Evolutionary conservation across 2,329 filamentous ascomycete genomes (phyloP).

Genomic region (Exophiala sp.): DNA sequence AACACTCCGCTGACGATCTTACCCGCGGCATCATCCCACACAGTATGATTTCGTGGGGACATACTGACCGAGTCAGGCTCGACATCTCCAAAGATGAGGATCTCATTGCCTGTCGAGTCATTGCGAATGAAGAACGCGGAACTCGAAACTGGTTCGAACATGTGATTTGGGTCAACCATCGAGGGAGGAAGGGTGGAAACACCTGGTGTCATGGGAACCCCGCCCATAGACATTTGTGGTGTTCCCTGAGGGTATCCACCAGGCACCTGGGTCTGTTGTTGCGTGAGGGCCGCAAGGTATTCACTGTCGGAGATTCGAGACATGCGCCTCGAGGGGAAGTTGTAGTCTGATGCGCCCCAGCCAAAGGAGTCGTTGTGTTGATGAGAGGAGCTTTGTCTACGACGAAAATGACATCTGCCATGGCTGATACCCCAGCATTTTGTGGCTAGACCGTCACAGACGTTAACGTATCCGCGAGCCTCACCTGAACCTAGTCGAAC

Average conservation of each 20-base stretch:
- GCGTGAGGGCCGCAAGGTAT: conserved; percentile 27
- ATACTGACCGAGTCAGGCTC: conserved; percentile 85
- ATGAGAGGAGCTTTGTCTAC: conserved; percentile 54
- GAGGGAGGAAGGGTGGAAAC: conserved; percentile 29
- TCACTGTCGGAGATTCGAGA: conserved; percentile 29
- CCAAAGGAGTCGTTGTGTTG: conserved; percentile 53
- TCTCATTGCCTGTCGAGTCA: conserved; percentile 64
- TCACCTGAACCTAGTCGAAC: conserved; percentile 77
- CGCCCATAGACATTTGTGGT: conserved; percentile 1
- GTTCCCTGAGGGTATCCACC: conserved; percentile 7
- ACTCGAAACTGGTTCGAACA: conserved; percentile 59
- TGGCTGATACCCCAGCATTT: conserved; percentile 86
- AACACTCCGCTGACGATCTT: conserved; percentile 73
- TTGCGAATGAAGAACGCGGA: conserved; percentile 92
- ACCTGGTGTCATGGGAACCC: conserved; percentile 20
- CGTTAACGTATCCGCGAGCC: conserved; percentile 77
- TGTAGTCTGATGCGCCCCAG: conserved; percentile 46
- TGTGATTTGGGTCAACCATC: conserved; percentile 33
- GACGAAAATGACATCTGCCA: conserved; percentile 74
- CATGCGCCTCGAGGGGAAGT: conserved; percentile 39
- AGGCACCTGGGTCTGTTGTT: conserved; percentile 20
- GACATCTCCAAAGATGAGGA: conserved; percentile 92
- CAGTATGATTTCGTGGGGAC: conserved; percentile 71
- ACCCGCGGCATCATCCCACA: conserved; percentile 86
- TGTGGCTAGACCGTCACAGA: conserved; percentile 84